Percentiles rank a stretch among this genome's conserved stretches.
These are phyloP conservation scores for Podospora pseudopauciseta DNA, from an alignment of 495 filamentous ascomycete species.

Conservation along the genomic window DNA sequence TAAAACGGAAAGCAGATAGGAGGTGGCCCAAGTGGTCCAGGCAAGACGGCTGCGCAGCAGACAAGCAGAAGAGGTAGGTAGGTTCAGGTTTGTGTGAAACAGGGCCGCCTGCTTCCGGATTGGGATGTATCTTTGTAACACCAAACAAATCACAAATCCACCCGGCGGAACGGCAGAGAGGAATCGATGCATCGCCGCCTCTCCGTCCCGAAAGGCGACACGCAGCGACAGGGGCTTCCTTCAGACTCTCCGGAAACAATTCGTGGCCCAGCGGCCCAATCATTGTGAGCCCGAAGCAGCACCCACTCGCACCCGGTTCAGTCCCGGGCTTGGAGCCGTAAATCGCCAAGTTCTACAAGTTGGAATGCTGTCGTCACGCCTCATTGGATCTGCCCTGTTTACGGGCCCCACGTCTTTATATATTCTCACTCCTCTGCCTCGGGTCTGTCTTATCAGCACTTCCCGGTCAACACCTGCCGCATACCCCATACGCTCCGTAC, in stretches of 20 bases:
- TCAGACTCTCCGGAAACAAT: constrained; percentile 36
- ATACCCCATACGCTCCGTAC: constrained; percentile 7
- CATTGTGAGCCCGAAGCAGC: constrained; percentile 24
- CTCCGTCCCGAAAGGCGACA: constrained; percentile 5
- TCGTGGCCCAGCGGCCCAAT: constrained; percentile 33
- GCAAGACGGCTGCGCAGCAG: not conserved
- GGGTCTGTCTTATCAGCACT: constrained; percentile 23
- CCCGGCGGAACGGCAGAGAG: not conserved
- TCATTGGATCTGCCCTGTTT: constrained; percentile 22
- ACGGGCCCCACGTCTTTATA: constrained; percentile 29
- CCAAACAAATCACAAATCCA: not conserved
- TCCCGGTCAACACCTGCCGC: constrained; percentile 9
- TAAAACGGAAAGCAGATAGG: too few species aligned
- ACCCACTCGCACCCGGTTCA: constrained; percentile 27
- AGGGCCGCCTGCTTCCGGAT: constrained; percentile 1
- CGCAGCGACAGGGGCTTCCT: constrained; percentile 21
- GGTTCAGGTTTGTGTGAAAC: too few species aligned
- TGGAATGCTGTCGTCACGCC: constrained; percentile 31
- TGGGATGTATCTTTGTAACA: not conserved
- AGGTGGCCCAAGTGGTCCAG: not conserved
- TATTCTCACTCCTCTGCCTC: constrained; percentile 26
- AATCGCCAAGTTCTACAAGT: constrained; percentile 10
- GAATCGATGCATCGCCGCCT: not conserved
- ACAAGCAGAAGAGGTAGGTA: too few species aligned
- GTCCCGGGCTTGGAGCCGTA: constrained; percentile 22